phyloP scores from a whole-genome alignment of 495 filamentous ascomycete species.

The Aspergillus wentii region DNA sequence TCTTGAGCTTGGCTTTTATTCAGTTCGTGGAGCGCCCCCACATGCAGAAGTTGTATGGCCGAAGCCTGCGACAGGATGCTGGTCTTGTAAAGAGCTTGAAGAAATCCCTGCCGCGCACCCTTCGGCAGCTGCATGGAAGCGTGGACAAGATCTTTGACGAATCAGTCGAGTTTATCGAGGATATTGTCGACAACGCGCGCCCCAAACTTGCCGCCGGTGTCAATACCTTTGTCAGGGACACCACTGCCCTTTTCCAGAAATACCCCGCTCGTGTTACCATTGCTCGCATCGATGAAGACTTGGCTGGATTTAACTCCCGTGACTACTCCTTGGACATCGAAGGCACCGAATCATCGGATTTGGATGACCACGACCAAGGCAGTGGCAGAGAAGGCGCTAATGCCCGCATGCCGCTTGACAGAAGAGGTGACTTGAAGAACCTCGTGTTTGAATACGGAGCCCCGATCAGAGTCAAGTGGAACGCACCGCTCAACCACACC shows the following conservation, averaged over 20 bases:
- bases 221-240: slow-evolving; percentile 81
- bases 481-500: slow-evolving; percentile 83
- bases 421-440: slow-evolving; percentile 60
- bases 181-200: slow-evolving; percentile 81
- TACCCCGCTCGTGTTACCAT: slow-evolving; percentile 87
- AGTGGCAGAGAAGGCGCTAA: slow-evolving; percentile 48
- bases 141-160: slow-evolving; percentile 84
- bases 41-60: slow-evolving; percentile 97
- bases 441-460: slow-evolving; percentile 84
- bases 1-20: slow-evolving; percentile 81
- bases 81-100: slow-evolving; percentile 88
- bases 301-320: slow-evolving; percentile 77
- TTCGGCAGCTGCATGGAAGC: slow-evolving; percentile 70
- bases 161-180: slow-evolving; percentile 82
- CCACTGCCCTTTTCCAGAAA: slow-evolving; percentile 79
- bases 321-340: slow-evolving; percentile 76
- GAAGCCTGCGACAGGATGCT: slow-evolving; percentile 75
- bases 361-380: slow-evolving; percentile 42
- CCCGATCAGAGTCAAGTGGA: slow-evolving; percentile 89
- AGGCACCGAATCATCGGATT: slow-evolving; percentile 52
- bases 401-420: slow-evolving; percentile 43
- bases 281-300: slow-evolving; percentile 71
- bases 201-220: slow-evolving; percentile 85
- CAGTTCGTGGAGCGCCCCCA: slow-evolving; percentile 93
- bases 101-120: slow-evolving; percentile 78